Conservation (phyloP, 2,329 filamentous ascomycete genomes). For the Penicillium sp. region DNA sequence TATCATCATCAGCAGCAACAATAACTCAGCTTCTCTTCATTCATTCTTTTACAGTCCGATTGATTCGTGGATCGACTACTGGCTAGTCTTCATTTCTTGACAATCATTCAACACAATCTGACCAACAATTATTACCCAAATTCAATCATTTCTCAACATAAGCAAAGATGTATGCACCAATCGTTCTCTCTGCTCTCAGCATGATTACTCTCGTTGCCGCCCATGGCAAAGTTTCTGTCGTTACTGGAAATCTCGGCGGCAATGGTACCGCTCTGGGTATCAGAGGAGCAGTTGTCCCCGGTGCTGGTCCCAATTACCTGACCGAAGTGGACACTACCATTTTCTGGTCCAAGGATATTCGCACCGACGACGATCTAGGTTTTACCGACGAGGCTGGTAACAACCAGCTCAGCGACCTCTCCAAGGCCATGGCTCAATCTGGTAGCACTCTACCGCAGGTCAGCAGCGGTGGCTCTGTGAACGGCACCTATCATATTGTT, state of each 20-base stretch:
- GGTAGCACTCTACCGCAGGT: constrained; percentile 9
- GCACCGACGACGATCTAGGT: constrained; percentile 6
- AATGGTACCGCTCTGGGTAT: constrained; percentile 13
- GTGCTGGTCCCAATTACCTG: constrained; percentile 5
- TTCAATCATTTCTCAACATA: neutral
- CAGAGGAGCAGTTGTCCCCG: constrained; percentile 7
- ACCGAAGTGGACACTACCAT: constrained; percentile 13
- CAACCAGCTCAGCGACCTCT: constrained; percentile 8
- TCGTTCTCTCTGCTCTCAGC: neutral
- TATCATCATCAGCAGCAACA: neutral
- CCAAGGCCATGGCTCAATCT: neutral
- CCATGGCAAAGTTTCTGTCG: constrained; percentile 11
- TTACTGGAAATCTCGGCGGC: constrained; percentile 11
- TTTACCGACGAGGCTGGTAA: constrained; percentile 6
- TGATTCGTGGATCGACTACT: neutral
- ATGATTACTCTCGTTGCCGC: constrained; percentile 4
- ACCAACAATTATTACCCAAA: neutral
- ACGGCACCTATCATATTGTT: constrained; percentile 10
- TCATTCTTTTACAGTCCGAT: neutral
- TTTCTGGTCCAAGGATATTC: constrained; percentile 10
- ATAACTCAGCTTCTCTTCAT: neutral
- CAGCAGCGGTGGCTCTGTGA: constrained; percentile 10
- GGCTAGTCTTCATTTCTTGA: neutral
- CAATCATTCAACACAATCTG: neutral
- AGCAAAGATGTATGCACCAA: constrained; percentile 5